Conservation (phyloP, 352 stramenopile species). For the Pythium dissotocum region DNA sequence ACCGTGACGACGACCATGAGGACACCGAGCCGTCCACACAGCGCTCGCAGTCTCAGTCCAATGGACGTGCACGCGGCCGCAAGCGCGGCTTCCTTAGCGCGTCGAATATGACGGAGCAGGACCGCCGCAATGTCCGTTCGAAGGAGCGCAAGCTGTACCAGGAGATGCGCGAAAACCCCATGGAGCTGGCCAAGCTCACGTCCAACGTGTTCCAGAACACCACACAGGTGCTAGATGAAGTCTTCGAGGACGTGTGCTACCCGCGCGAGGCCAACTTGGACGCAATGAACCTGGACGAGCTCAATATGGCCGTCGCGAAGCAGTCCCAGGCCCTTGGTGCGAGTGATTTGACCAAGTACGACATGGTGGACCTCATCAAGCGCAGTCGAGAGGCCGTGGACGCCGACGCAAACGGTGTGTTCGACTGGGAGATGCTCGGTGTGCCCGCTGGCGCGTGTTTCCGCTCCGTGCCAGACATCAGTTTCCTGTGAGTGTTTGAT, state of each 20-base stretch:
- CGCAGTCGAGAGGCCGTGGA: constrained; percentile 43
- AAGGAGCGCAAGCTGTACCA: constrained; percentile 78
- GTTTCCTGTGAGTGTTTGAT: constrained; percentile 54
- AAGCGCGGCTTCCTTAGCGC: constrained; percentile 62
- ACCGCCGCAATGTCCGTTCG: constrained; percentile 70
- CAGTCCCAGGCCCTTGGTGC: constrained; percentile 69
- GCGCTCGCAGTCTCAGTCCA: background rate
- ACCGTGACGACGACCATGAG: constrained; percentile 18
- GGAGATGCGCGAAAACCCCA: constrained; percentile 71
- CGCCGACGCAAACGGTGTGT: constrained; percentile 35
- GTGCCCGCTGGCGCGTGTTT: constrained; percentile 69
- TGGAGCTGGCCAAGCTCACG: constrained; percentile 63
- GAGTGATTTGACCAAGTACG: constrained; percentile 82
- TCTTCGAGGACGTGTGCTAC: constrained; percentile 83
- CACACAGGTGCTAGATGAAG: constrained; percentile 63
- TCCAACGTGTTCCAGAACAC: constrained; percentile 61
- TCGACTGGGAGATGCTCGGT: constrained; percentile 72
- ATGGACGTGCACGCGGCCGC: constrained; percentile 22
- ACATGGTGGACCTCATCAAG: constrained; percentile 65
- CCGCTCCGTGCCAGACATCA: constrained; percentile 65
- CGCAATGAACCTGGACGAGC: constrained; percentile 79
- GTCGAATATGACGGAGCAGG: constrained; percentile 66
- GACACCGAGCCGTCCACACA: constrained; percentile 8
- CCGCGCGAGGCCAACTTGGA: constrained; percentile 81
- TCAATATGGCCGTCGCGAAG: constrained; percentile 75